Percentiles rank a stretch among this genome's conserved stretches.
These are phyloP conservation scores for Phylloporus sp. DNA, from an alignment of 1,284 basidiomycete species.

Conservation along the genomic window DNA sequence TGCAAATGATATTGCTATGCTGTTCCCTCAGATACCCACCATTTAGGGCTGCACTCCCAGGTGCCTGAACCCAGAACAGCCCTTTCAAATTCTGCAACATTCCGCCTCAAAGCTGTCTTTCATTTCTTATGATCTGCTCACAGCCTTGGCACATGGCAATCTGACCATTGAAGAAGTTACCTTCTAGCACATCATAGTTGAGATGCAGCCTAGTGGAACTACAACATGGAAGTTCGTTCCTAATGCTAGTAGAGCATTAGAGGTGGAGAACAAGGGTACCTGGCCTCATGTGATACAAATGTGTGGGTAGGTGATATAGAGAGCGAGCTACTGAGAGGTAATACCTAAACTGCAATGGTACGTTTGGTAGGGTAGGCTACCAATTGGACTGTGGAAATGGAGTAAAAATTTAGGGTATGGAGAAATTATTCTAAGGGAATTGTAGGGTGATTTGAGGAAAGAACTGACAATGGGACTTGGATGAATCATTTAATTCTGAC, in stretches of 20 bases:
- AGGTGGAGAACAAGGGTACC: not conserved
- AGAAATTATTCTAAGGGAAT: too few species aligned
- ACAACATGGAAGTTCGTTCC: not conserved
- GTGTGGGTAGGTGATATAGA: not conserved
- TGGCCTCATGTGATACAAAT: not conserved
- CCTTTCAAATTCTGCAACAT: not conserved
- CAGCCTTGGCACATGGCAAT: not conserved
- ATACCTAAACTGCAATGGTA: too few species aligned
- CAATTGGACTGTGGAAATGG: too few species aligned
- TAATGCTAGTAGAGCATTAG: not conserved
- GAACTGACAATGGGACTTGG: too few species aligned
- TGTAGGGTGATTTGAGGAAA: too few species aligned
- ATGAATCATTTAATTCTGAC: too few species aligned
- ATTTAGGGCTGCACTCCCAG: not conserved
- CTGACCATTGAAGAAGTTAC: not conserved
- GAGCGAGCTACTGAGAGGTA: too few species aligned
- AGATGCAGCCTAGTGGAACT: not conserved
- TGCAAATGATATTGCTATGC: not conserved
- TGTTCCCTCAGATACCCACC: not conserved
- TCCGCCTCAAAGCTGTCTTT: not conserved
- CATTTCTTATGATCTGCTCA: not conserved
- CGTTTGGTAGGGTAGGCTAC: too few species aligned
- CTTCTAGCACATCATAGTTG: not conserved
- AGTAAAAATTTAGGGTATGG: too few species aligned
- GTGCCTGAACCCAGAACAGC: not conserved